Evolutionary conservation across 2,329 filamentous ascomycete species (phyloP), one percentile per base, ranked within the genome.

Genomic region (Penicillium sp.): DNA sequence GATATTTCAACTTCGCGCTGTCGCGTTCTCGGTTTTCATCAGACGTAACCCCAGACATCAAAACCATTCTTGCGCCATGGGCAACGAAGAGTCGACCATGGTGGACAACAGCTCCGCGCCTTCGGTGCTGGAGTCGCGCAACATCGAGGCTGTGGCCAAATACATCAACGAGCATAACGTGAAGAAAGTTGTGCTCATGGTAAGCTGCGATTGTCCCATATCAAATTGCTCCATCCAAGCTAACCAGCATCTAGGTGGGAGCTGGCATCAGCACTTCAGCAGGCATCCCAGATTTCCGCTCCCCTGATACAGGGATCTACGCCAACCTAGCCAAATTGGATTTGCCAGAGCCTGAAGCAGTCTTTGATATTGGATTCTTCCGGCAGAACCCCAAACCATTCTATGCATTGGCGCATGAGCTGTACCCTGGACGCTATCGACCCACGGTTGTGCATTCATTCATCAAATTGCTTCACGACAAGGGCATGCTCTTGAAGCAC

Each of bases 301-400:
- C 91, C 2, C 92, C 93, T 58, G 88, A 91, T 54, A 97, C 93
- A 0, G 94, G 94, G 3, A 83, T 99, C 10, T 99, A 99, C 73
- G 87, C 90, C 65, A 97, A 97, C 68, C 85, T 99, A 29, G 88
- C 89, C 19, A 84, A 89, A 48, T 82, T 97, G 30, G 85, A 96
- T 56, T 82, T 99, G 0, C 92, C 92, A 0, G 87, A 93, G 66
- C 88, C 93, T 19, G 91, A 97, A 75, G 92, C 91, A 32, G 91
- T 97, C 41, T 97, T 99, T 74, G 91, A 96, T 68, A 93, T 99
- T 60, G 79, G 80, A 55, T 99, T 90, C 79, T 99, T 99, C 76
- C 83, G 87, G 58, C 69, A 86, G 40, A 88, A 96, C 61, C 94
- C 94, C 0, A 80, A 86, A 30, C 92, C 94, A 0, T 99, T 99